Evolutionary conservation across 1,284 basidiomycete species (phyloP).

Genomic region (Rhodotorula mucilaginosa): DNA sequence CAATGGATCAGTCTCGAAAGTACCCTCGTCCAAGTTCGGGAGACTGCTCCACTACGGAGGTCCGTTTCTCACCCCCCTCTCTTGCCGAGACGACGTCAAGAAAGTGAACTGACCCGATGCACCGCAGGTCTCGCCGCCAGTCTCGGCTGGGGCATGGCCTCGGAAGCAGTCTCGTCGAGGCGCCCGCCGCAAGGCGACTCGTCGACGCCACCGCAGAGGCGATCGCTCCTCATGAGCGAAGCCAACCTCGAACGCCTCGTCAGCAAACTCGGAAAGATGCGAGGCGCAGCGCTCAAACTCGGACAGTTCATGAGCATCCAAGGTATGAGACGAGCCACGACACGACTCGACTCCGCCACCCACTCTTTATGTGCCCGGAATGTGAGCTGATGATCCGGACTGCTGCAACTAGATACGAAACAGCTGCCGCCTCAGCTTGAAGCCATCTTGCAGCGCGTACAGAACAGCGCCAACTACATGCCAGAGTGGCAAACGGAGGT

Average conservation of each 20-base stretch:
- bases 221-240: constrained; percentile 73
- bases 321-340: constrained; percentile 55
- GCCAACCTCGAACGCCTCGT: constrained; percentile 87
- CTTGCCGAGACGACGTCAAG: too few species aligned
- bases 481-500: constrained; percentile 97
- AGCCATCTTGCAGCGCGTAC: constrained; percentile 81
- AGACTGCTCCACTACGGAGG: constrained; percentile 90
- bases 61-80: constrained; percentile 48
- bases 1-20: constrained; percentile 67
- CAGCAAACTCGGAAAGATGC: constrained; percentile 87
- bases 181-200: not conserved
- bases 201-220: not conserved
- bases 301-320: constrained; percentile 98
- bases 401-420: constrained; percentile 66
- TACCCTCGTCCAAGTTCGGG: constrained; percentile 82
- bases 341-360: too few species aligned
- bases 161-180: constrained; percentile 49
- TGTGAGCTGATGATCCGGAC: too few species aligned
- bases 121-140: constrained; percentile 66
- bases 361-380: too few species aligned
- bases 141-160: constrained; percentile 62
- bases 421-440: constrained; percentile 85
- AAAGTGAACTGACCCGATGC: not conserved
- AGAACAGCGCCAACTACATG: constrained; percentile 97
- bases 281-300: constrained; percentile 92